Conservation (phyloP, 2,329 filamentous ascomycete genomes). For the Sclerotinia glacialis region DNA sequence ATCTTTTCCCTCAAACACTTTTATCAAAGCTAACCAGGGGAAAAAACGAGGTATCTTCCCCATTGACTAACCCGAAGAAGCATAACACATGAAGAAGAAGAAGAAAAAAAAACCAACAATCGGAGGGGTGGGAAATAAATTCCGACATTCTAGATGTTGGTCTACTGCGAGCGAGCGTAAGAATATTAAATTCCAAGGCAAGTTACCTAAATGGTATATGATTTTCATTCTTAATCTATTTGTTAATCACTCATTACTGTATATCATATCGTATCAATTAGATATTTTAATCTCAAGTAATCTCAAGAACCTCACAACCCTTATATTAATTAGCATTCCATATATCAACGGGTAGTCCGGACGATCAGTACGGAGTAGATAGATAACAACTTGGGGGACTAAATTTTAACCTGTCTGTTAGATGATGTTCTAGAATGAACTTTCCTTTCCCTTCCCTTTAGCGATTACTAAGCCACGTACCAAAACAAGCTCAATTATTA, state of each 20-base stretch:
- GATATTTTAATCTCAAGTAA: background rate
- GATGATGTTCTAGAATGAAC: background rate
- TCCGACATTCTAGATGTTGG: slow-evolving; percentile 6
- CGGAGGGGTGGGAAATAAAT: background rate
- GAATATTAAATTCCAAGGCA: background rate
- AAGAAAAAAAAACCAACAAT: background rate
- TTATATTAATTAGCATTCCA: too few species aligned
- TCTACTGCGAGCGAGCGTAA: background rate
- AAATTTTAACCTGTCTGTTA: background rate
- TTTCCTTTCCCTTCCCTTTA: background rate
- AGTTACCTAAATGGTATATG: background rate
- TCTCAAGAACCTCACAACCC: too few species aligned
- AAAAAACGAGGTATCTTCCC: background rate
- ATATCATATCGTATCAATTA: background rate
- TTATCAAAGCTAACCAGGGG: background rate
- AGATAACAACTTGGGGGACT: background rate
- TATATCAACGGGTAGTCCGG: too few species aligned
- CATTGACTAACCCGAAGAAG: background rate
- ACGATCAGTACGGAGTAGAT: too few species aligned
- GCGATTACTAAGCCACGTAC: background rate
- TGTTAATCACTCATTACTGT: background rate
- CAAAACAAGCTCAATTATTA: too few species aligned
- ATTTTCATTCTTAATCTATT: background rate
- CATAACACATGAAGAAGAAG: background rate
- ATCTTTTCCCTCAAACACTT: background rate